Percentiles rank a stretch among this genome's conserved stretches.
Conservation (phyloP, 164 flowering plant genomes). For the Vitis rupestris region DNA sequence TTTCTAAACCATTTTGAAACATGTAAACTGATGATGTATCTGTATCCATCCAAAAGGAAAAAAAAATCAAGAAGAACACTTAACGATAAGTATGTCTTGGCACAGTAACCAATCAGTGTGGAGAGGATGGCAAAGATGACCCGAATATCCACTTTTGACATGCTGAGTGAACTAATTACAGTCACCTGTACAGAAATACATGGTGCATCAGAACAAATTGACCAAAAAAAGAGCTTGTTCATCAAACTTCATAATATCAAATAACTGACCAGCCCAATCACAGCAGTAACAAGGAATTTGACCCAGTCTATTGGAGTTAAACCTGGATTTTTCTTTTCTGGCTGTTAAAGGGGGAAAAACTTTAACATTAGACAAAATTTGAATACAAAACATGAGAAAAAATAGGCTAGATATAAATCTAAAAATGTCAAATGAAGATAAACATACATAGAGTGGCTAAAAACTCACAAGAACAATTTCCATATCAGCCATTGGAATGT, state of each 20-base stretch:
- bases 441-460: neutral
- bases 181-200: slow-evolving; percentile 60
- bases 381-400: no score
- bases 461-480: slow-evolving; percentile 87
- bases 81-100: slow-evolving; percentile 95
- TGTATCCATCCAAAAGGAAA: neutral
- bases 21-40: no score
- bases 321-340: slow-evolving; percentile 96
- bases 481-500: slow-evolving; percentile 99
- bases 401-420: no score
- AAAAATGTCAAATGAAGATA: neutral
- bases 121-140: slow-evolving; percentile 77
- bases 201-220: neutral
- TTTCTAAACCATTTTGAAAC: no score
- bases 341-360: slow-evolving; percentile 38
- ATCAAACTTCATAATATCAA: neutral
- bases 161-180: slow-evolving; percentile 66
- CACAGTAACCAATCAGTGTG: slow-evolving; percentile 84
- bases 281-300: slow-evolving; percentile 74
- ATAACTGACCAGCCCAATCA: slow-evolving; percentile 82
- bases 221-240: neutral
- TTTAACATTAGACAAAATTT: neutral
- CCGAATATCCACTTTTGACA: slow-evolving; percentile 77
- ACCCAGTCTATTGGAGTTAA: slow-evolving; percentile 99
- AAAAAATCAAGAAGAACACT: slow-evolving; percentile 13